Conservation (phyloP, 805 yeast species). For the Blastobotrys attinorum region DNA sequence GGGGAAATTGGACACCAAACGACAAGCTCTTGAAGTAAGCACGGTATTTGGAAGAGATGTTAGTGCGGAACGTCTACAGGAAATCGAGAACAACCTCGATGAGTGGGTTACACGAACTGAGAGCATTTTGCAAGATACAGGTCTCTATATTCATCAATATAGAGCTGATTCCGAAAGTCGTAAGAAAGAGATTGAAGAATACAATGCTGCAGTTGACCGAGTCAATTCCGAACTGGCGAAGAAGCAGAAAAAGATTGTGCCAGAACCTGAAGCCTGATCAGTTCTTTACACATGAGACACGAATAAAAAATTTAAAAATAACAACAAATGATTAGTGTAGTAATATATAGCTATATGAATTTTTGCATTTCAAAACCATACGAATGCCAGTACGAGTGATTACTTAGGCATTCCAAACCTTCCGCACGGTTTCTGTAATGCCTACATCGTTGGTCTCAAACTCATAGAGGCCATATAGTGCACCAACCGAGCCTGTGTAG, state of each 20-base stretch:
- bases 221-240: neutral
- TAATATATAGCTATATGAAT: neutral
- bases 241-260: neutral
- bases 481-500: constrained; percentile 60
- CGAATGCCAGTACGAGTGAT: no score
- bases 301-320: neutral
- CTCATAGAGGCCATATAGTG: constrained; percentile 73
- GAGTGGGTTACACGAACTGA: constrained; percentile 8
- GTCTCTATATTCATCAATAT: neutral
- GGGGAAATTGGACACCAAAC: constrained; percentile 22
- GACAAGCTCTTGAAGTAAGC: constrained; percentile 14
- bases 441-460: constrained; percentile 74
- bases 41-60: constrained; percentile 16
- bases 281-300: neutral
- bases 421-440: constrained; percentile 52
- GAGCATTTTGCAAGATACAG: constrained; percentile 4
- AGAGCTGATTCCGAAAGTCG: neutral
- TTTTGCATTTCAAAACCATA: no score
- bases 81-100: constrained; percentile 11
- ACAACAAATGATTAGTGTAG: neutral
- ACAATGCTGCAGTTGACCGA: neutral
- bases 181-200: neutral
- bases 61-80: constrained; percentile 11
- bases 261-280: neutral
- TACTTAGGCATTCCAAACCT: constrained; percentile 50